Evolutionary conservation across 768 basidiomycete genomes (phyloP).

Genomic region (Glaciozyma antarctica): DNA sequence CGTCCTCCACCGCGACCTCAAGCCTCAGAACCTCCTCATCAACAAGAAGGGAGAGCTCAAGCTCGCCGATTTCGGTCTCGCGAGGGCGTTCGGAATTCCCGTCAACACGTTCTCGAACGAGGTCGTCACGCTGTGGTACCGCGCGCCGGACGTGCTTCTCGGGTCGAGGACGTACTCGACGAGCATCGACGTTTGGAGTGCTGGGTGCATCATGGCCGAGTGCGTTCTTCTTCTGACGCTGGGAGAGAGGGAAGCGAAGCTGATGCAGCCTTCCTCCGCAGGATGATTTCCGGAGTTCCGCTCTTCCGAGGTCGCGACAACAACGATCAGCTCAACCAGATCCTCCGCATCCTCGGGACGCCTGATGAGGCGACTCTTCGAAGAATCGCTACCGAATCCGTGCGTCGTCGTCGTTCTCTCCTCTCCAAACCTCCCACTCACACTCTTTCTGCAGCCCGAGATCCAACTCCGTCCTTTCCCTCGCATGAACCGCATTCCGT

Average conservation of each 20-base stretch:
- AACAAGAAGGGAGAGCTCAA: conserved; percentile 95
- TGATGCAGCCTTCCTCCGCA: neutral
- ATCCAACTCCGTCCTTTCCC: conserved; percentile 75
- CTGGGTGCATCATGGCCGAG: conserved; percentile 97
- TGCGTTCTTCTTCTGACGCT: neutral
- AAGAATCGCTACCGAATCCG: conserved; percentile 78
- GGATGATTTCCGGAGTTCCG: conserved; percentile 93
- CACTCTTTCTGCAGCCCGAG: conserved; percentile 54
- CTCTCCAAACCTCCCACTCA: neutral
- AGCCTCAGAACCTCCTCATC: conserved; percentile 96
- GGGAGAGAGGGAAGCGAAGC: neutral
- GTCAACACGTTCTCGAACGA: conserved; percentile 99
- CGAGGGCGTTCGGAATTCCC: conserved; percentile 93
- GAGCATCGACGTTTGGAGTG: conserved; percentile 97
- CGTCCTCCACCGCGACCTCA: conserved; percentile 92
- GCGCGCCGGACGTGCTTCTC: conserved; percentile 92
- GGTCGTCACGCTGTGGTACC: conserved; percentile 98
- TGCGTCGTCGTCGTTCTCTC: conserved; percentile 7
- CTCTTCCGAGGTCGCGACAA: conserved; percentile 95
- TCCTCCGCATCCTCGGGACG: conserved; percentile 93
- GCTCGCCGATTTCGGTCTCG: conserved; percentile 93
- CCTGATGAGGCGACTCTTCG: conserved; percentile 77
- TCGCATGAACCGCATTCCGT: conserved; percentile 71
- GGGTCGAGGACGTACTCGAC: conserved; percentile 97
- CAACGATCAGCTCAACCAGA: conserved; percentile 92